Base-by-base conservation (phyloP, 108 stramenopile genomes). In the Cyclotella choctawhatcheeana region DNA sequence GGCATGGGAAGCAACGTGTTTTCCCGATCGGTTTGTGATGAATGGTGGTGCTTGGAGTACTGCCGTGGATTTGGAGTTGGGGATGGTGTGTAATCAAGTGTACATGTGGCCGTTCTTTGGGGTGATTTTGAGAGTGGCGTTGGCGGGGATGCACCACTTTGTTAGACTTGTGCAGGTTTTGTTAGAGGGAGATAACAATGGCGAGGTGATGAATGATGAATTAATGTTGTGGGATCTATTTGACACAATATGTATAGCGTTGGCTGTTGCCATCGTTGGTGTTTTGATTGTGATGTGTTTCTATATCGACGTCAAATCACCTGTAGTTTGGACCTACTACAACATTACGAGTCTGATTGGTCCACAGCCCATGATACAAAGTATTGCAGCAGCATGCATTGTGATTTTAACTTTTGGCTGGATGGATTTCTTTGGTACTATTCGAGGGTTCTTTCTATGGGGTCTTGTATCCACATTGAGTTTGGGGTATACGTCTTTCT, bases 361-460 rank as follows among this genome's bases (percentile, higher is more conserved):
- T 26, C 45, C 43, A 7, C 67, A 51, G 24, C 79, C 61, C 8
- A 21, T 74, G 18, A 20, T 81, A 43, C 60, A 73, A 26, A 73
- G 74, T 40, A 25, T 81, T 24, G n/a, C n/a, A 40, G 73, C 73
- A 1, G 67, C 73, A 35, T 27, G 54, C 44, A 67, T 64, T 44
- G 63, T 81, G 69, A 44, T 58, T 50, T 40, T 40, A 6, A 44
- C 67, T 64, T 81, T 74, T 43, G n/a, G 54, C 34, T 60, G 58
- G 43, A 69, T 81, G 31, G 73, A 69, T 33, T 65, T 74, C 21
- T 62, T 69, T 5, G 73, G 63, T 14, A 43, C 56, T 5, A 34
- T 52, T 17, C 62, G 43, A 14, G 80, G 80, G 16, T 10, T 65
- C 4, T 44, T 81, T 13, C n/a, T 81, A 5, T 81, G 80, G 80